A percentile compares a stretch with the other conserved stretches of the same genome.
Evolutionary conservation across 2,329 filamentous ascomycete genomes (phyloP).

Genomic region (Hypoxylon sp.): DNA sequence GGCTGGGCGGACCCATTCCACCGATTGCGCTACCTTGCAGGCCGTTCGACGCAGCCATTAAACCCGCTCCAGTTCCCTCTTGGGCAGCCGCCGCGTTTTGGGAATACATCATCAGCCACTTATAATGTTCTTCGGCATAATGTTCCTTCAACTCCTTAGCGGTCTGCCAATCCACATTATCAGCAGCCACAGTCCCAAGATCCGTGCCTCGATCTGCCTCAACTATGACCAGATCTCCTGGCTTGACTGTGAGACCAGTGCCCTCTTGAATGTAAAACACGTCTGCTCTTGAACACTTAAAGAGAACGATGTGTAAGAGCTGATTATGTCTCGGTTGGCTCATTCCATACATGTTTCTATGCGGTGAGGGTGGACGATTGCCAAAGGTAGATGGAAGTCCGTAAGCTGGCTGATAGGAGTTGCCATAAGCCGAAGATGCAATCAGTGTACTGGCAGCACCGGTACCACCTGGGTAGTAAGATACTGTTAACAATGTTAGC

Average conservation of each 20-base stretch:
- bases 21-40: slow-evolving; percentile 80
- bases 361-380: slow-evolving; percentile 71
- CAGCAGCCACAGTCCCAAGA: slow-evolving; percentile 90
- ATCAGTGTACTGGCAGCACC: slow-evolving; percentile 54
- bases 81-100: slow-evolving; percentile 77
- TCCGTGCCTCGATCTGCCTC: slow-evolving; percentile 98
- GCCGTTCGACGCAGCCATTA: slow-evolving; percentile 74
- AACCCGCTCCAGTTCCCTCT: slow-evolving; percentile 70
- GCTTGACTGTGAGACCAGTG: slow-evolving; percentile 89
- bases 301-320: slow-evolving; percentile 88
- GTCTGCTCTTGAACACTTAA: slow-evolving; percentile 95
- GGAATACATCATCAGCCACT: slow-evolving; percentile 99
- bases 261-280: slow-evolving; percentile 98
- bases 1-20: slow-evolving; percentile 81
- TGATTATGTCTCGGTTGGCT: slow-evolving; percentile 75
- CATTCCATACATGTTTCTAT: slow-evolving; percentile 73
- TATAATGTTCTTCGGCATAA: slow-evolving; percentile 95
- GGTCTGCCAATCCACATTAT: slow-evolving; percentile 88
- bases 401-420: slow-evolving; percentile 65
- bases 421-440: slow-evolving; percentile 56
- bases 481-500: slow-evolving; percentile 54
- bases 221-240: slow-evolving; percentile 95
- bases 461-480: slow-evolving; percentile 57
- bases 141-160: slow-evolving; percentile 92
- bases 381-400: slow-evolving; percentile 61